Evolutionary conservation across 1,284 basidiomycete species (phyloP).

Genomic region (Rhodofomes roseus): DNA sequence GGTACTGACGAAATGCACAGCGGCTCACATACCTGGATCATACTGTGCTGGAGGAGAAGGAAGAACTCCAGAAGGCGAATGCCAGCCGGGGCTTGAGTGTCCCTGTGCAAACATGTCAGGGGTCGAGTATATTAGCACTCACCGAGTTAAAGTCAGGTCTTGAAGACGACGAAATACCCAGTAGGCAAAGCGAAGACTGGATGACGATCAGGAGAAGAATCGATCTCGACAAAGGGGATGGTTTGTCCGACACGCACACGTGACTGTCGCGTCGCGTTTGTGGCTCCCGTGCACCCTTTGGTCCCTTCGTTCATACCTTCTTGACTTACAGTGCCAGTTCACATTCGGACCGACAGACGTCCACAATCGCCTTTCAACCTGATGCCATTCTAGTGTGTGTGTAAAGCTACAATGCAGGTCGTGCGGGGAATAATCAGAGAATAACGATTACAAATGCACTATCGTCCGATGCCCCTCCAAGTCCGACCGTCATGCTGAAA

Average conservation of each 20-base stretch:
- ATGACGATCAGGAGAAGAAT: not conserved
- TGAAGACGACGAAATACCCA: no score
- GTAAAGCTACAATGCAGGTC: conserved; percentile 1
- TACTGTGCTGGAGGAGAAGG: not conserved
- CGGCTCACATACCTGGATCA: not conserved
- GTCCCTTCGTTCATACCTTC: no score
- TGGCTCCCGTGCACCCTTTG: not conserved
- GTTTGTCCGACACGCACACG: not conserved
- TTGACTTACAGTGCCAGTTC: no score
- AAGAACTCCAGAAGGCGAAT: not conserved
- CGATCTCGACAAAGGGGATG: not conserved
- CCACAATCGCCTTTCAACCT: not conserved
- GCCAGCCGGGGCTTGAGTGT: not conserved
- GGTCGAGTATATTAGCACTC: not conserved
- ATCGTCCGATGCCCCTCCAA: not conserved
- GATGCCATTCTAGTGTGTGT: conserved; percentile 2
- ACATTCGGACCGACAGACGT: no score
- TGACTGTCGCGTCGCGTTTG: not conserved
- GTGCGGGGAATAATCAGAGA: not conserved
- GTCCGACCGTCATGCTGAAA: conserved; percentile 3
- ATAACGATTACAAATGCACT: conserved; percentile 7
- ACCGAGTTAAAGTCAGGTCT: not conserved
- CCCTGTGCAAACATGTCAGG: not conserved
- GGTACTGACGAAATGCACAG: not conserved
- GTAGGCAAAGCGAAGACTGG: no score